Percentiles rank a stretch among this genome's conserved stretches.
Evolutionary conservation across 2,329 filamentous ascomycete species (phyloP).

Genomic region (Fusarium gaditjirri): DNA sequence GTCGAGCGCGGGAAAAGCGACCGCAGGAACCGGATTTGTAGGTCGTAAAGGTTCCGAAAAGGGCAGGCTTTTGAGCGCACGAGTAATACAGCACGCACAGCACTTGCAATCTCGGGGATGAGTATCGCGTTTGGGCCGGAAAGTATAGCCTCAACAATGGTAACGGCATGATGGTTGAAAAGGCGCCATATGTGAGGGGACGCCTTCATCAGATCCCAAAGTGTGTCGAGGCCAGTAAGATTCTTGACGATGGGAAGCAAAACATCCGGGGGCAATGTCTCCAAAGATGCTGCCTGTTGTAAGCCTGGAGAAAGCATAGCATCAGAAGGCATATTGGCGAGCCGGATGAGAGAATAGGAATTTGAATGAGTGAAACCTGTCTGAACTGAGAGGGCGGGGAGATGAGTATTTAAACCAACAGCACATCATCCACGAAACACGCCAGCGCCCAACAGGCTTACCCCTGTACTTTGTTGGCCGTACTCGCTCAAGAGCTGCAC

Average conservation of each 20-base stretch:
- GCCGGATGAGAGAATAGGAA: background rate
- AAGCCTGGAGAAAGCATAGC: too few species aligned
- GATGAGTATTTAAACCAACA: background rate
- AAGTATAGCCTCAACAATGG: slow-evolving; percentile 12
- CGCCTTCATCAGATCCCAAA: slow-evolving; percentile 25
- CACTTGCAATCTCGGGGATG: background rate
- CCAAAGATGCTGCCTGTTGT: background rate
- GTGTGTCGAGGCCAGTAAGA: slow-evolving; percentile 24
- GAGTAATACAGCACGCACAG: slow-evolving; percentile 19
- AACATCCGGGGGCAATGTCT: slow-evolving; percentile 20
- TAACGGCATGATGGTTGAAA: slow-evolving; percentile 9
- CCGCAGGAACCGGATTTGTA: background rate
- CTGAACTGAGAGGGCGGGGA: background rate
- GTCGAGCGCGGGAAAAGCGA: too few species aligned
- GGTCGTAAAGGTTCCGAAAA: slow-evolving; percentile 10
- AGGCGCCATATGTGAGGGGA: slow-evolving; percentile 22
- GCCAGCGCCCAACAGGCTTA: background rate
- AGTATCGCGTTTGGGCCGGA: slow-evolving; percentile 18
- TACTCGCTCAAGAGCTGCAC: background rate
- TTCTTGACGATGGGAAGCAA: slow-evolving; percentile 20
- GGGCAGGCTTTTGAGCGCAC: slow-evolving; percentile 6
- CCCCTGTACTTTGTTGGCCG: background rate
- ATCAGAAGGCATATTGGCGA: too few species aligned
- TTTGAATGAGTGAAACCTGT: background rate
- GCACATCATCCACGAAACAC: too few species aligned